Conservation (phyloP, 768 basidiomycete species). For the Clavaria fumosa region DNA sequence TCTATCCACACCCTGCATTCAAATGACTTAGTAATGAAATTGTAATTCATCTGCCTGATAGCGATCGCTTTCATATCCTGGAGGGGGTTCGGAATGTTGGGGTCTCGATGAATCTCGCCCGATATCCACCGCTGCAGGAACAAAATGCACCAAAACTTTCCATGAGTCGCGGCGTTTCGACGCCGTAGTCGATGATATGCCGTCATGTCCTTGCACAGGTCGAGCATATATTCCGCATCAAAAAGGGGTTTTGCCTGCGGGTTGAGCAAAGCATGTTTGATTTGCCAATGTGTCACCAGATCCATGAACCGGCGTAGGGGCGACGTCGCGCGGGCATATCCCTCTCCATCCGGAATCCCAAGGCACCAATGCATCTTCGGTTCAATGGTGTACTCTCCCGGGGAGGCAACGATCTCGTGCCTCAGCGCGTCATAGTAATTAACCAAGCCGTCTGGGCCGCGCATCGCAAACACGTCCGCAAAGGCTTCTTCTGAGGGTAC, state of each 20-base stretch:
- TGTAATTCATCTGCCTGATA: too few relatives aligned
- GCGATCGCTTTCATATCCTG: too few relatives aligned
- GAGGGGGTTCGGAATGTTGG: too few relatives aligned
- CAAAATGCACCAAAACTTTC: conserved; percentile 22
- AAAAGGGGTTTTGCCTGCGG: conserved; percentile 28
- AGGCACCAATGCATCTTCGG: conserved; percentile 53
- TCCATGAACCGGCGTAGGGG: conserved; percentile 80
- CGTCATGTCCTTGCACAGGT: conserved; percentile 24
- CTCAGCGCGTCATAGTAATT: conserved; percentile 22
- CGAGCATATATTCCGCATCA: conserved; percentile 28
- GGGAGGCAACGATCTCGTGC: conserved; percentile 19
- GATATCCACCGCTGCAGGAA: too few relatives aligned
- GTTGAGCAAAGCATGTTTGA: conserved; percentile 58
- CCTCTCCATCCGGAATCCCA: conserved; percentile 56
- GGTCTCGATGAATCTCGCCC: too few relatives aligned
- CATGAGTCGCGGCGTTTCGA: conserved; percentile 19
- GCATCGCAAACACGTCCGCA: conserved; percentile 33
- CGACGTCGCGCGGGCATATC: conserved; percentile 74
- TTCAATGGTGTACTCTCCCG: conserved; percentile 30
- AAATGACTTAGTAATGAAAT: too few relatives aligned
- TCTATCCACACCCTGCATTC: too few relatives aligned
- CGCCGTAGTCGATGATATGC: conserved; percentile 21
- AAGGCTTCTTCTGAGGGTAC: conserved; percentile 17
- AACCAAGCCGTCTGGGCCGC: conserved; percentile 33
- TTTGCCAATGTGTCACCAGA: conserved; percentile 81